Conservation (phyloP, 2,329 filamentous ascomycete species). For the Dothidotthia symphoricarpi region DNA sequence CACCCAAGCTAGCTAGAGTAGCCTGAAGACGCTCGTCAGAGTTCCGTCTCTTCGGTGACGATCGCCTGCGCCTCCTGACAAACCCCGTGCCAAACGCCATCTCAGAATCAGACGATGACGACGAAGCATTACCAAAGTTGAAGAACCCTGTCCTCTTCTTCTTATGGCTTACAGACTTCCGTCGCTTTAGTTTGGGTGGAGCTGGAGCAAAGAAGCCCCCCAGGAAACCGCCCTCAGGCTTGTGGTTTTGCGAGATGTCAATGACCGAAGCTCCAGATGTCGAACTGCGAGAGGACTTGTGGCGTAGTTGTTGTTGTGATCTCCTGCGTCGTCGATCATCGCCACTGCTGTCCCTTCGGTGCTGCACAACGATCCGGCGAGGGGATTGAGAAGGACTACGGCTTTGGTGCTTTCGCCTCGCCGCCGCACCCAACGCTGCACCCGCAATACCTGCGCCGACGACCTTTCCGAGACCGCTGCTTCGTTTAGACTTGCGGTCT, state of each 20-base stretch:
- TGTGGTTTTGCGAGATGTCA: constrained; percentile 62
- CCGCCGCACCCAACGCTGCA: constrained; percentile 38
- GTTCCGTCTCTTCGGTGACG: constrained; percentile 35
- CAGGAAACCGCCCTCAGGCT: constrained; percentile 44
- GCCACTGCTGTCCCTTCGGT: constrained; percentile 32
- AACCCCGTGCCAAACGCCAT: constrained; percentile 48
- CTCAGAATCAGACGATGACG: constrained; percentile 47
- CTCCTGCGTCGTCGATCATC: constrained; percentile 29
- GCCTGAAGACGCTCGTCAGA: constrained; percentile 50
- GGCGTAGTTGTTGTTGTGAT: constrained; percentile 26
- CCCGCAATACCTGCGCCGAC: constrained; percentile 42
- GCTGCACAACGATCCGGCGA: constrained; percentile 24
- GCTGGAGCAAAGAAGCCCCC: constrained; percentile 62
- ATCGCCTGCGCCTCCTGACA: constrained; percentile 23
- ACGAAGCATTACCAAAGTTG: constrained; percentile 49
- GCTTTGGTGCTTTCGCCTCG: constrained; percentile 31
- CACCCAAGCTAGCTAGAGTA: constrained; percentile 48
- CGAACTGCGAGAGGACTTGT: constrained; percentile 38
- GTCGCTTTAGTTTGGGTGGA: constrained; percentile 32
- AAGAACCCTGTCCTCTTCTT: constrained; percentile 51
- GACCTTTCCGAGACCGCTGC: constrained; percentile 37
- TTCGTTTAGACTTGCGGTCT: constrained; percentile 28
- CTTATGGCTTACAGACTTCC: constrained; percentile 24
- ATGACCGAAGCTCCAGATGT: constrained; percentile 57
- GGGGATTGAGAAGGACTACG: constrained; percentile 41